Percentiles rank a stretch among this genome's conserved stretches.
Evolutionary conservation across 331 rosid species (phyloP).

Genomic region (Erythrophleum ivorense): DNA sequence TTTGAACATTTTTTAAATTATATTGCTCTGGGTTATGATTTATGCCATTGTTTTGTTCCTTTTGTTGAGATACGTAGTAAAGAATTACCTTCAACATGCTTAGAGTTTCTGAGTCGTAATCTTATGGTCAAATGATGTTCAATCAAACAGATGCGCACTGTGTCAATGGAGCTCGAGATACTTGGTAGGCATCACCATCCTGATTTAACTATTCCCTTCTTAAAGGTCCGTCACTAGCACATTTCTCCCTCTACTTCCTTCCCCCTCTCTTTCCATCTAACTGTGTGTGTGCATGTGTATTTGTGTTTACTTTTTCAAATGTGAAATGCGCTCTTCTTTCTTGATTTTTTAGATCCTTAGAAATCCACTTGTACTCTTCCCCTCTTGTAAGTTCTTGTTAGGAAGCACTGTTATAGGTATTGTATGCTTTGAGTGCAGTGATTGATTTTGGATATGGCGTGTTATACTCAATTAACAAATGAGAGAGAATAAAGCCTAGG

Average conservation of each 20-base stretch:
- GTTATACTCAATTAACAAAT: not conserved
- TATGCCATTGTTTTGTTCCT: conserved; percentile 19
- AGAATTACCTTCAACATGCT: conserved; percentile 30
- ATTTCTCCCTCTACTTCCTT: not conserved
- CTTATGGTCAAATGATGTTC: conserved; percentile 39
- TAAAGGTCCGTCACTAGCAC: conserved; percentile 62
- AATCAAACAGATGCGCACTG: conserved; percentile 76
- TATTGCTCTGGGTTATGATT: not conserved
- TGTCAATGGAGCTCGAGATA: conserved; percentile 91
- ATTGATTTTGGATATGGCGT: too few species aligned
- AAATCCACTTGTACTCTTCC: not conserved
- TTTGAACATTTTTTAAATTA: conserved; percentile 6
- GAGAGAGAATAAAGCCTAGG: not conserved
- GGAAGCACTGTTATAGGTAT: not conserved
- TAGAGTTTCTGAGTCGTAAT: conserved; percentile 38
- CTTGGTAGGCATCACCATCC: conserved; percentile 96
- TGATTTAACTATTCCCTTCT: conserved; percentile 77
- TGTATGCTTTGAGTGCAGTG: not conserved
- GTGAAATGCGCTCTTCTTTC: conserved; percentile 26
- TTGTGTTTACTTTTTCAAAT: not conserved
- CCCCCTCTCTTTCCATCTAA: not conserved
- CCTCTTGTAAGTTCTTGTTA: not conserved
- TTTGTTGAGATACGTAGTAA: conserved; percentile 12
- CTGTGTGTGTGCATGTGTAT: not conserved
- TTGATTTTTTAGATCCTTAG: conserved; percentile 34